Evolutionary conservation across 1,139 yeast genomes (phyloP).

Genomic region (Candida pseudocylindracea): DNA sequence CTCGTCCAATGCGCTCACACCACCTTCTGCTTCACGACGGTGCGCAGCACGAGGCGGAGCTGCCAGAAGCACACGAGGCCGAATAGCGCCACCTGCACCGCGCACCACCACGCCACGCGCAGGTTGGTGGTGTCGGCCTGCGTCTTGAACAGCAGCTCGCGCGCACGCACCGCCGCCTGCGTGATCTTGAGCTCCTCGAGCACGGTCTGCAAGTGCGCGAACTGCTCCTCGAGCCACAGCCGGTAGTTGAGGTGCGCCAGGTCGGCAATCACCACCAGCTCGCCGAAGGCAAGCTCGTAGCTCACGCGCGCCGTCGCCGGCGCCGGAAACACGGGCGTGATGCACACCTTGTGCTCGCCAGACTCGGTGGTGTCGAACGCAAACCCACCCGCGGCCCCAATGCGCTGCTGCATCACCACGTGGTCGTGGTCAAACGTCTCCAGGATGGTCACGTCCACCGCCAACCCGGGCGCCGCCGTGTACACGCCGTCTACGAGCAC

Average conservation of each 20-base stretch:
- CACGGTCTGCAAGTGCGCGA: constrained; percentile 17
- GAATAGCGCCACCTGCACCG: constrained; percentile 22
- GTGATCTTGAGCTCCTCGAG: constrained; percentile 21
- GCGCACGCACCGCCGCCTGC: constrained; percentile 22
- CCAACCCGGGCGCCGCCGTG: constrained; percentile 5
- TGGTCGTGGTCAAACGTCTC: constrained; percentile 27
- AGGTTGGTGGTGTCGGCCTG: constrained; percentile 23
- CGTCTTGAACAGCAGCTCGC: constrained; percentile 24
- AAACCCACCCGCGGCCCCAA: constrained; percentile 17
- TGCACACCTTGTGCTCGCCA: constrained; percentile 27
- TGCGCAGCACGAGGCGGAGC: constrained; percentile 25
- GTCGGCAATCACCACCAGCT: constrained; percentile 20
- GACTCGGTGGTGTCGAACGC: constrained; percentile 18
- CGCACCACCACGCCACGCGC: constrained; percentile 23
- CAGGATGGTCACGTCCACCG: constrained; percentile 17
- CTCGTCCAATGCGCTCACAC: constrained; percentile 11
- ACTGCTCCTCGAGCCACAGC: constrained; percentile 16
- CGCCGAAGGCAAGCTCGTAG: constrained; percentile 23
- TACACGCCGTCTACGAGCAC: no score
- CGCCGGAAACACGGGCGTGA: constrained; percentile 16
- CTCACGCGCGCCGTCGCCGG: no score
- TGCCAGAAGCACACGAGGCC: constrained; percentile 25
- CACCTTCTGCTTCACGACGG: constrained; percentile 28
- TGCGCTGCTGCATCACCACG: constrained; percentile 17
- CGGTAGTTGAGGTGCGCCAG: constrained; percentile 21